These are phyloP conservation scores for Aureobasidium namibiae DNA, from an alignment of 2,329 filamentous ascomycete genomes.

Conservation along the genomic window DNA sequence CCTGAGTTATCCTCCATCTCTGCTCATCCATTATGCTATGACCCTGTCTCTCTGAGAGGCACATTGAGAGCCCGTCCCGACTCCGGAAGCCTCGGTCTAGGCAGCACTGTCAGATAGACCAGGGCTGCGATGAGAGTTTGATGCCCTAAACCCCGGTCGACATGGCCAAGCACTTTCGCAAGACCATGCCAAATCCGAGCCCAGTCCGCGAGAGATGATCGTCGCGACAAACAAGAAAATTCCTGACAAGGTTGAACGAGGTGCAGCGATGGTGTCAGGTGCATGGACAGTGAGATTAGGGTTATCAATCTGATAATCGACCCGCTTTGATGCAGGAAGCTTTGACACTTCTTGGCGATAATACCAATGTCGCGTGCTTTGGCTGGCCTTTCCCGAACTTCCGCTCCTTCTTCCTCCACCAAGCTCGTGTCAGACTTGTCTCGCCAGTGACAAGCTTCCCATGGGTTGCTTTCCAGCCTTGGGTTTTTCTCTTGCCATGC, in stretches of 20 bases:
- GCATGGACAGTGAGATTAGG: conserved; percentile 7
- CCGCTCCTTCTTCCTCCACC: background rate
- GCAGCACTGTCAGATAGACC: background rate
- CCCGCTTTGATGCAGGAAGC: background rate
- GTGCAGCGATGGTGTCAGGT: background rate
- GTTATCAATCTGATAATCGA: conserved; percentile 14
- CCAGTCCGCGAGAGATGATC: background rate
- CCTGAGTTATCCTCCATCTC: too few species aligned
- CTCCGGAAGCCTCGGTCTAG: background rate
- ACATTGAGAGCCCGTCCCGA: background rate
- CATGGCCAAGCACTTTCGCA: background rate
- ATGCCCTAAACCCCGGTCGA: background rate
- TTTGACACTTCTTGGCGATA: background rate
- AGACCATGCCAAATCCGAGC: background rate
- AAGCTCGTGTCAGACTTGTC: background rate
- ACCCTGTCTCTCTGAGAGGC: background rate
- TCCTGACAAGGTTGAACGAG: background rate
- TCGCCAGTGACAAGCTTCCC: conserved; percentile 1
- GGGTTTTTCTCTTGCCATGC: background rate
- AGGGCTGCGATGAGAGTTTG: background rate
- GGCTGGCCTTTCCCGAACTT: background rate
- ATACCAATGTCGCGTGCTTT: background rate
- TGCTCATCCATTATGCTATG: background rate
- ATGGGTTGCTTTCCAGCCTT: background rate
- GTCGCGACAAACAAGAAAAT: background rate